Base-by-base conservation (phyloP, 140 eudicot genomes). In the Erigeron philadelphicus region DNA sequence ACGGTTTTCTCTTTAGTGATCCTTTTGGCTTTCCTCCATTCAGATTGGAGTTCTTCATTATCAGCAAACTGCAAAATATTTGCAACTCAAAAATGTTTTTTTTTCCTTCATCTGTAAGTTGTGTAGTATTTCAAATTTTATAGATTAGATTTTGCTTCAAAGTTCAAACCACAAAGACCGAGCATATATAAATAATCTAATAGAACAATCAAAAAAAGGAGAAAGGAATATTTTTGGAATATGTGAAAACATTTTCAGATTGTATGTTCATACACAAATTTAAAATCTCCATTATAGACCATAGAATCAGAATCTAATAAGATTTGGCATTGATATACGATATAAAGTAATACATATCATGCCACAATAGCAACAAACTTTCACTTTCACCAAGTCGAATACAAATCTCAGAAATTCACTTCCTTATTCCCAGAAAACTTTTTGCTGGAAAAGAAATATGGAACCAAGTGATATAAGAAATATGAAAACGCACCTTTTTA, bases 11-110 rank as follows among this genome's bases (percentile, higher is more conserved):
- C 80, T 69, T 93, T 93, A 74, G 82, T 89, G 53, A 38, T 83
- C 77, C 81, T 78, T 77, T 85, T 93, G 31, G 90, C 98, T 68
- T 74, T 85, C 80, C 90, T 89, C 98, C 98, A 89, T 72, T 93
- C 98, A 15, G 79, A 77, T 76, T 93, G 96, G 61, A 93, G 90
- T 60, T 89, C 94, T 52, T 73, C 83, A 66, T 86, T 75, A 72
- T 93, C 95, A 73, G 90, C 88, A 84, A 89, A 93, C 98, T 93
- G 88, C 38, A 67, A 67, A 71, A 19, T 18, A 48, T n/a, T 5
- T 9, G 19, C 46, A 6, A 46, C 7, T 52, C 21, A 50, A 48
- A 64, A 7, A 61, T 41, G 3, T 16, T 59, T 48, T 48, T 11
- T 18, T 15, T 3, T 4, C n/a, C n/a, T 43, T 35, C 53, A 11